Conservation (phyloP, 371 early-diverging fungal species). For the Mortierella sp. region DNA sequence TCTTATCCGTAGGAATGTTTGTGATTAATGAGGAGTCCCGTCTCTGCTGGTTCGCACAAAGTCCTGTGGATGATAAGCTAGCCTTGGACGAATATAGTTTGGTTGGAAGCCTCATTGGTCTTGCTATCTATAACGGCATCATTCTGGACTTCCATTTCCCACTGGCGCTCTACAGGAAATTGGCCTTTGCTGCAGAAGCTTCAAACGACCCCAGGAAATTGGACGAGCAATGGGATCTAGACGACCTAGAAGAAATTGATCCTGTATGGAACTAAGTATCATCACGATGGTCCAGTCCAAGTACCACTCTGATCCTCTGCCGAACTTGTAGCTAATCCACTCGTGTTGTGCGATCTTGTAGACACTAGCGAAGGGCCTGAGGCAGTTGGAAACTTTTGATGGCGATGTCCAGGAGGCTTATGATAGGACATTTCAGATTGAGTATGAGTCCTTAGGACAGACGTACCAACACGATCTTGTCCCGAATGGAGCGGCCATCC, state of each 20-base stretch:
- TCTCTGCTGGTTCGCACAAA: slow-evolving; percentile 88
- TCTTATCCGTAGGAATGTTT: slow-evolving; percentile 75
- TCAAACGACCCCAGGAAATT: slow-evolving; percentile 47
- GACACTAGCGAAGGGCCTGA: slow-evolving; percentile 83
- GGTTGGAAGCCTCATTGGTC: slow-evolving; percentile 88
- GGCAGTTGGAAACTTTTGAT: slow-evolving; percentile 75
- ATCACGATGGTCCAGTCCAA: neutral
- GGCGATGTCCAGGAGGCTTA: slow-evolving; percentile 89
- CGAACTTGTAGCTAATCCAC: no score
- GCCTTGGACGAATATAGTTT: slow-evolving; percentile 83
- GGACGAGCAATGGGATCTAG: slow-evolving; percentile 66
- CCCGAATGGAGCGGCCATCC: slow-evolving; percentile 72
- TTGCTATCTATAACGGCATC: slow-evolving; percentile 94
- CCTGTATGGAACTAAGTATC: slow-evolving; percentile 55
- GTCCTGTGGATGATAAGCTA: slow-evolving; percentile 71
- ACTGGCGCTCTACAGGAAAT: slow-evolving; percentile 90
- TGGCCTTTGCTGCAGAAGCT: slow-evolving; percentile 56
- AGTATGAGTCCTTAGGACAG: slow-evolving; percentile 81
- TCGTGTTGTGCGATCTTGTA: slow-evolving; percentile 17
- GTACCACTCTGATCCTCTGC: no score
- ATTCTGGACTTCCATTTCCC: slow-evolving; percentile 93
- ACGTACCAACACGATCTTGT: slow-evolving; percentile 74
- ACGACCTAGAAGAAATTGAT: slow-evolving; percentile 66
- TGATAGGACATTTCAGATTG: slow-evolving; percentile 82
- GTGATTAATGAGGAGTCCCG: slow-evolving; percentile 83